These are phyloP conservation scores for Nicotiana knightiana DNA, from an alignment of 257 asterid genomes.

Conservation along the genomic window DNA sequence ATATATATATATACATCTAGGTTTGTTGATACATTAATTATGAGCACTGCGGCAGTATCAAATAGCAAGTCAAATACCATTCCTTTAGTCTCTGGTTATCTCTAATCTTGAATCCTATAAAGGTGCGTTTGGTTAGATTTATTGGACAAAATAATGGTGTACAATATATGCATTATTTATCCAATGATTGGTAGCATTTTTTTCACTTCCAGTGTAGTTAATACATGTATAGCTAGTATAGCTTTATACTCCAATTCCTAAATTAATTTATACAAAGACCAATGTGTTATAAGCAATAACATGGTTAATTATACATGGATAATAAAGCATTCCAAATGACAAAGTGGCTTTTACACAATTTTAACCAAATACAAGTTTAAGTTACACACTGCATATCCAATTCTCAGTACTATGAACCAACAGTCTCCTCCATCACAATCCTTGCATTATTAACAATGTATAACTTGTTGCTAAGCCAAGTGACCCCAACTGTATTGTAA, in stretches of 20 bases:
- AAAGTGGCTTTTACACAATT: too few species aligned
- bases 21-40: not conserved
- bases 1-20: not conserved
- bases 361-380: too few species aligned
- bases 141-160: not conserved
- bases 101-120: not conserved
- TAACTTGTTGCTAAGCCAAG: not conserved
- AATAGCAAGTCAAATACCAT: not conserved
- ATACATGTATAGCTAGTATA: too few species aligned
- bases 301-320: too few species aligned
- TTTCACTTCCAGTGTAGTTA: not conserved
- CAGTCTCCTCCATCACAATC: too few species aligned
- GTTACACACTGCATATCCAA: too few species aligned
- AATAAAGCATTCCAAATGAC: too few species aligned
- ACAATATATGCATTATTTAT: not conserved
- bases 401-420: too few species aligned
- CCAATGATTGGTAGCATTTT: not conserved
- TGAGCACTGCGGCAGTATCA: not conserved
- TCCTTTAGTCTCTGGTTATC: not conserved
- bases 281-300: too few species aligned
- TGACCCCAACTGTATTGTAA: not conserved
- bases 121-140: not conserved
- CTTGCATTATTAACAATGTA: too few species aligned
- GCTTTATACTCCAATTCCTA: too few species aligned
- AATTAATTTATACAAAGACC: too few species aligned